Percentiles rank a stretch among this genome's conserved stretches.
These are phyloP conservation scores for Rhizoclosmatium sp. DNA, from an alignment of 192 early-diverging fungal species.

Conservation along the genomic window DNA sequence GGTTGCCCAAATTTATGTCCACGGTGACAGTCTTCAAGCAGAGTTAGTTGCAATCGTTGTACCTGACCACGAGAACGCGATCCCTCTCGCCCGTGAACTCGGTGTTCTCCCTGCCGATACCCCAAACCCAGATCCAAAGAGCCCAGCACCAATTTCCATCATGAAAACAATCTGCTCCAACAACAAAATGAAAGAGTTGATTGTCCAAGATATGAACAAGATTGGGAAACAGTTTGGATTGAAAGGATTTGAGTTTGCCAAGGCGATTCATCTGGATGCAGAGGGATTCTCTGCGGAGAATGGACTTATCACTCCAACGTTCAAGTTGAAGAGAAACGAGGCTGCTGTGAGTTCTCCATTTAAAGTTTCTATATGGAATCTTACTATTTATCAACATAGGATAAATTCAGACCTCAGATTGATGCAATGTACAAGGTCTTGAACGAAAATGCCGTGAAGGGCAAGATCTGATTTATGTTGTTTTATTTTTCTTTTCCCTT, in stretches of 20 bases:
- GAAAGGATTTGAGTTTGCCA: slow-evolving; percentile 88
- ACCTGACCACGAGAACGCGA: slow-evolving; percentile 30
- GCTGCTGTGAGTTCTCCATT: slow-evolving; percentile 26
- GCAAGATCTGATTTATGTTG: not conserved
- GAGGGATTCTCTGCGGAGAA: slow-evolving; percentile 74
- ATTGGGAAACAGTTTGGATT: slow-evolving; percentile 80
- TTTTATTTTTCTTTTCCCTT: no score
- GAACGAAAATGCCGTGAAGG: slow-evolving; percentile 7
- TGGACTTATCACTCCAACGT: slow-evolving; percentile 80
- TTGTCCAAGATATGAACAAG: slow-evolving; percentile 49
- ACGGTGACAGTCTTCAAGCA: slow-evolving; percentile 81
- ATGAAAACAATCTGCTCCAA: slow-evolving; percentile 41
- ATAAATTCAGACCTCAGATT: slow-evolving; percentile 47
- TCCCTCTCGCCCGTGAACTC: slow-evolving; percentile 44
- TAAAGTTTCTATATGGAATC: slow-evolving; percentile 11
- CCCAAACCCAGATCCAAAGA: slow-evolving; percentile 45
- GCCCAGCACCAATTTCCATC: slow-evolving; percentile 34
- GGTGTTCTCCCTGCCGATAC: slow-evolving; percentile 51
- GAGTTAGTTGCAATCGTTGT: slow-evolving; percentile 77
- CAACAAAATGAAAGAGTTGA: slow-evolving; percentile 46
- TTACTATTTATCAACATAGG: slow-evolving; percentile 16
- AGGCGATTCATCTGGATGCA: slow-evolving; percentile 67
- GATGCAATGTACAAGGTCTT: slow-evolving; percentile 56
- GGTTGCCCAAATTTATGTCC: slow-evolving; percentile 77
- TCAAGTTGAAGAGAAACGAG: slow-evolving; percentile 62